Percentiles rank a stretch among this genome's conserved stretches.
These are phyloP conservation scores for Colletotrichum navitas DNA, from an alignment of 2,329 filamentous ascomycete species.

Conservation along the genomic window DNA sequence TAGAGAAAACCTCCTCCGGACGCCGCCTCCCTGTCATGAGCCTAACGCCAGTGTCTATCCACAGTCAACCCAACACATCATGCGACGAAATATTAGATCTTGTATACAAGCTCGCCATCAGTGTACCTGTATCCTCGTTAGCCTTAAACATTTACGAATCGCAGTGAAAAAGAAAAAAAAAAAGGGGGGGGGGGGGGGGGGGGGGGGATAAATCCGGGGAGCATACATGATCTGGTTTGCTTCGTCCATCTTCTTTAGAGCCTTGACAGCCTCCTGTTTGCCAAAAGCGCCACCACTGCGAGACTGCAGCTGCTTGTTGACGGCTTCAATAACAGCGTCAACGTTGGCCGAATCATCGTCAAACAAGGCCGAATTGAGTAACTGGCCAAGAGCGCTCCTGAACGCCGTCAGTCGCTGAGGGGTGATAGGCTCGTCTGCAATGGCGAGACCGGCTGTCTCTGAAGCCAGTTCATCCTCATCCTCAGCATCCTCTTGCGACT, in stretches of 20 bases:
- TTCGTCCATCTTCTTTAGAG: constrained; percentile 83
- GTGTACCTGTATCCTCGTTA: constrained; percentile 60
- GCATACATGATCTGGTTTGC: constrained; percentile 94
- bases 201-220: not conserved
- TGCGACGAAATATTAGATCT: constrained; percentile 63
- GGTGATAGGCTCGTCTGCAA: constrained; percentile 66
- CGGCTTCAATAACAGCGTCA: constrained; percentile 78
- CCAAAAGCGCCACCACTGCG: constrained; percentile 72
- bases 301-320: constrained; percentile 77
- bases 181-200: too few relatives aligned
- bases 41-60: constrained; percentile 15
- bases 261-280: constrained; percentile 79
- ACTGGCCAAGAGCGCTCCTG: constrained; percentile 82
- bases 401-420: constrained; percentile 78
- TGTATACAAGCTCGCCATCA: constrained; percentile 76
- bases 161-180: too few relatives aligned
- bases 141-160: not conserved
- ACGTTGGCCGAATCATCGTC: constrained; percentile 86
- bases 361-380: constrained; percentile 88
- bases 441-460: constrained; percentile 57
- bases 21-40: constrained; percentile 1
- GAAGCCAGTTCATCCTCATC: constrained; percentile 61
- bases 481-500: constrained; percentile 57
- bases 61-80: constrained; percentile 5
- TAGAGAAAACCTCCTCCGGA: not conserved